A percentile compares a stretch with the other conserved stretches of the same genome.
These are phyloP conservation scores for Harringtonia aguacate DNA, from an alignment of 2,329 filamentous ascomycete genomes.

Conservation along the genomic window DNA sequence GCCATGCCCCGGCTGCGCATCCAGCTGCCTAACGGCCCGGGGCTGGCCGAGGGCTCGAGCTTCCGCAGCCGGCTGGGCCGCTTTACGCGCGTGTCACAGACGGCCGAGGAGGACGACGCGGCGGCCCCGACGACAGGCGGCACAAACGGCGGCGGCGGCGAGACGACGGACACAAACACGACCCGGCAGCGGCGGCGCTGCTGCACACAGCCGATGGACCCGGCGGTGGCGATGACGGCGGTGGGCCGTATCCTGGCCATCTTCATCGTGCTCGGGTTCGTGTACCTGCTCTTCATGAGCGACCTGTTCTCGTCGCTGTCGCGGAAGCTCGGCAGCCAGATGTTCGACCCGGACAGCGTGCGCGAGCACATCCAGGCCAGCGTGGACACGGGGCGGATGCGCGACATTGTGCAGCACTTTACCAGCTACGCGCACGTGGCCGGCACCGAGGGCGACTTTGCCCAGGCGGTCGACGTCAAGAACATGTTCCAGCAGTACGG, in stretches of 20 bases:
- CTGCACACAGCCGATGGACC: conserved; percentile 26
- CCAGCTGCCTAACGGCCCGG: conserved; percentile 21
- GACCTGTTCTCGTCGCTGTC: conserved; percentile 65
- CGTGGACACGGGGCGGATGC: conserved; percentile 59
- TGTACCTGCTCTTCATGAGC: conserved; percentile 79
- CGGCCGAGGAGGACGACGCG: conserved; percentile 4
- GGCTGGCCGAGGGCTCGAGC: conserved; percentile 14
- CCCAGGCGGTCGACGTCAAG: conserved; percentile 74
- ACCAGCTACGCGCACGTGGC: conserved; percentile 83
- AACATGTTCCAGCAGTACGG: conserved; percentile 61
- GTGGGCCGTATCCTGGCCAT: conserved; percentile 65
- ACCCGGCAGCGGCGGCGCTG: conserved; percentile 8
- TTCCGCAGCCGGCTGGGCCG: conserved; percentile 7
- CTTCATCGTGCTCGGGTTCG: conserved; percentile 61
- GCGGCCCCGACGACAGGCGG: no score
- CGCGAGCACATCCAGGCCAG: conserved; percentile 62
- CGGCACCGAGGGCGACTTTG: conserved; percentile 87
- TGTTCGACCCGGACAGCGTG: conserved; percentile 77
- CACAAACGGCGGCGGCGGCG: no score
- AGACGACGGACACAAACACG: conserved; percentile 12
- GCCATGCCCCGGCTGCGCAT: conserved; percentile 36
- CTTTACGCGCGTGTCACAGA: conserved; percentile 5
- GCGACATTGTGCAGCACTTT: conserved; percentile 64
- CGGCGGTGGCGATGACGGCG: conserved; percentile 43
- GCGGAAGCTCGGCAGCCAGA: conserved; percentile 51